phyloP scores from a whole-genome alignment of 768 basidiomycete genomes.

The Lactifluus piperatus region DNA sequence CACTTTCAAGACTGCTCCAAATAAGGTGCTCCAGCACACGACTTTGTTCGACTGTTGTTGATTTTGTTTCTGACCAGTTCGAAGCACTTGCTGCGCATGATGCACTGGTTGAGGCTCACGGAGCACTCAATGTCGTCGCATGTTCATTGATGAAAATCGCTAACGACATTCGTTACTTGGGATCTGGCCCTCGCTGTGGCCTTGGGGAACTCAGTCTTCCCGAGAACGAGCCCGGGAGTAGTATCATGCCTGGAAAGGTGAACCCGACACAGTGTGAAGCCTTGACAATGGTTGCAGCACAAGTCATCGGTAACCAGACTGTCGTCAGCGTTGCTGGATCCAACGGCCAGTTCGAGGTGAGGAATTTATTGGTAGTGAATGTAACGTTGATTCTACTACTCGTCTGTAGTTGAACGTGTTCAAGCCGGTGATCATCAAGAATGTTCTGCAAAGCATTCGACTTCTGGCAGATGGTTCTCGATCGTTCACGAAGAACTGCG shows the following conservation, averaged over 20 bases:
- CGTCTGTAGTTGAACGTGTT: slow-evolving; percentile 85
- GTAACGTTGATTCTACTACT: not conserved
- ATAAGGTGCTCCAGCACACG: slow-evolving; percentile 58
- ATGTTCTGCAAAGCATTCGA: slow-evolving; percentile 92
- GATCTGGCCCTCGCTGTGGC: slow-evolving; percentile 95
- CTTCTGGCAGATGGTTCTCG: slow-evolving; percentile 87
- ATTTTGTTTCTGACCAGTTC: slow-evolving; percentile 45
- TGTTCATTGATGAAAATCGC: slow-evolving; percentile 99
- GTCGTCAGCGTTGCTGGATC: slow-evolving; percentile 87
- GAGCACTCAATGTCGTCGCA: slow-evolving; percentile 93
- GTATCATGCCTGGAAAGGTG: slow-evolving; percentile 99
- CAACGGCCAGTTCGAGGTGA: slow-evolving; percentile 93
- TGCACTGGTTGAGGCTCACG: slow-evolving; percentile 94
- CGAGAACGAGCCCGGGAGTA: slow-evolving; percentile 98
- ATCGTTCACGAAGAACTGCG: slow-evolving; percentile 95
- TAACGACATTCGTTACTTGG: slow-evolving; percentile 97
- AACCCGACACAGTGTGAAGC: slow-evolving; percentile 99
- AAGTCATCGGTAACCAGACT: slow-evolving; percentile 97
- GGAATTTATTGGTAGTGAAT: slow-evolving; percentile 18
- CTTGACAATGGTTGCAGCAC: slow-evolving; percentile 96
- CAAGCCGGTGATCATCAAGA: slow-evolving; percentile 98
- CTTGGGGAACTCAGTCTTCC: slow-evolving; percentile 91
- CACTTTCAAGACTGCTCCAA: slow-evolving; percentile 92
- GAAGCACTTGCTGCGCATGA: slow-evolving; percentile 98
- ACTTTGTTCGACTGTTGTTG: not conserved